Conservation (phyloP, 1,284 basidiomycete species). For the Golubevia sp. region DNA sequence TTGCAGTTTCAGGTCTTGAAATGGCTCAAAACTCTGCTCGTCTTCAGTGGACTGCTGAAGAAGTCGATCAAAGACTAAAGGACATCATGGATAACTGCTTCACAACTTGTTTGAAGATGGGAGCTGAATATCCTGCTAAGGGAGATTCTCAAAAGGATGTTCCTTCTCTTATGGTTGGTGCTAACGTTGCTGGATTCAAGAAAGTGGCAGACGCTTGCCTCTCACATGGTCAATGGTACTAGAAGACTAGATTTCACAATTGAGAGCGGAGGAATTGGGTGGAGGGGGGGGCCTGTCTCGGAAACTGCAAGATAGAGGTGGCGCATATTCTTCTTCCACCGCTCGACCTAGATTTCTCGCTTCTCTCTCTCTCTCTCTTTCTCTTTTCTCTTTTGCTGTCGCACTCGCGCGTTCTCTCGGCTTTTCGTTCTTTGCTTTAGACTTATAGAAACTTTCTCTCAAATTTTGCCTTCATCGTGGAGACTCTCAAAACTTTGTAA, state of each 20-base stretch:
- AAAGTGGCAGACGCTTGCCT: constrained; percentile 48
- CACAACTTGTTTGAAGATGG: constrained; percentile 69
- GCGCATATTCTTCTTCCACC: too few species aligned
- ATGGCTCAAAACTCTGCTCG: constrained; percentile 80
- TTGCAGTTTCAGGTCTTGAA: constrained; percentile 73
- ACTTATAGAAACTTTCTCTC: not conserved
- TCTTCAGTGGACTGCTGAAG: constrained; percentile 70
- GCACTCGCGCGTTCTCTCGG: not conserved
- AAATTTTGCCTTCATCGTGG: too few species aligned
- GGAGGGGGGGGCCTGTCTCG: too few species aligned
- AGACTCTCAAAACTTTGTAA: too few species aligned
- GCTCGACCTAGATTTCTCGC: too few species aligned
- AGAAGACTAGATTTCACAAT: too few species aligned
- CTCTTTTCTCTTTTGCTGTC: not conserved
- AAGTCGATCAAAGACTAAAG: constrained; percentile 76
- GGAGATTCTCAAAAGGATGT: constrained; percentile 60
- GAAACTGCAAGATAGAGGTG: too few species aligned
- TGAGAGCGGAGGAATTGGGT: too few species aligned
- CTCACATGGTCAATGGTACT: constrained; percentile 46
- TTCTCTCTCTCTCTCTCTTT: too few species aligned
- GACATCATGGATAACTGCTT: constrained; percentile 77
- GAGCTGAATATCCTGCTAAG: constrained; percentile 69
- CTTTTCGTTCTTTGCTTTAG: not conserved
- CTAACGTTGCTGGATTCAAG: constrained; percentile 76
- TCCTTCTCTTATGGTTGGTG: constrained; percentile 72